Base-by-base conservation (phyloP, 345 rosid genomes). In the Dovyalis caffra region DNA sequence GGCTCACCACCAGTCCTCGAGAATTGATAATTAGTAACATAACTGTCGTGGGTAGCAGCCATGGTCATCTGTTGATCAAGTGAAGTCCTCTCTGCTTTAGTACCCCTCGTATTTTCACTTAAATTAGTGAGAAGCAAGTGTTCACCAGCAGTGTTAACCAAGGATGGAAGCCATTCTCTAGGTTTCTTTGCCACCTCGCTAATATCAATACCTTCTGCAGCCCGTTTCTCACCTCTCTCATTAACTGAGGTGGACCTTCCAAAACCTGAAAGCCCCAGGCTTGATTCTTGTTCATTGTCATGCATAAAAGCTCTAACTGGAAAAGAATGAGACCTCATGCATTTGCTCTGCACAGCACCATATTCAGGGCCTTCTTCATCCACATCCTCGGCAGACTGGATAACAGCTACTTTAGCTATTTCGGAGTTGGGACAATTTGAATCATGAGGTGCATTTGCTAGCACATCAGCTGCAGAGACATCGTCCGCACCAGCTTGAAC, bases 221-320 rank as follows among this genome's bases (percentile, higher is more conserved):
- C 76, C 60, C 93, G 87, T 80, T 93, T 95, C 85, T 89, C 91
- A 14, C 92, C 93, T 76, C 83, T 86, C 74, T 85, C 94, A 76
- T 81, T 81, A 78, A 82, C 90, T 82, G 91, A 81, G 71, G 68
- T 73, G 60, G 89, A 85, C 77, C 90, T 86, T 35, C 76, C 88
- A 68, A 83, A 84, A 73, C 74, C 80, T 71, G 80, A 77, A 72
- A 79, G 69, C 33, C 74, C 90, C 21, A 68, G 80, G 72, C 76
- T 83, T 53, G 79, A 74, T 77, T 86, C 89, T 70, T 76, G 77
- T 70, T 84, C 90, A 63, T 15, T 63, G 32, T 86, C 82, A 73
- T 78, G 82, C 80, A 80, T 70, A 66, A 74, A 82, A 75, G 69
- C 81, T 84, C 74, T 79, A 78, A 43, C 87, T 14, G 91, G 86